These are phyloP conservation scores for Asterionellopsis glacialis DNA, from an alignment of 108 stramenopile genomes.

Conservation along the genomic window DNA sequence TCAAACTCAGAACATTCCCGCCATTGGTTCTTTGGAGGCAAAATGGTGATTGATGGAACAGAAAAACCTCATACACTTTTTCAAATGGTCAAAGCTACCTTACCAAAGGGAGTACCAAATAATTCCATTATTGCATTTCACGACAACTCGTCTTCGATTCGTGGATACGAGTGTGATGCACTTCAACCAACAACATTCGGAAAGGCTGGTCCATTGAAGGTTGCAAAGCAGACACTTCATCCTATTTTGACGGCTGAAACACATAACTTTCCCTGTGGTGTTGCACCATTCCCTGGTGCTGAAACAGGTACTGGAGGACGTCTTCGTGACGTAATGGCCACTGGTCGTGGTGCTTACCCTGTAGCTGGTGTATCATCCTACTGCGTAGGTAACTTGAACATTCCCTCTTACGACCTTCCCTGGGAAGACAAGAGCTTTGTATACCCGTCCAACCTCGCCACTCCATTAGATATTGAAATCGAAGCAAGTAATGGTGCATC, in stretches of 20 bases:
- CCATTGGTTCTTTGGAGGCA: constrained; percentile 99
- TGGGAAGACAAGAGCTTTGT: constrained; percentile 91
- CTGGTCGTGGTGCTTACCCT: constrained; percentile 92
- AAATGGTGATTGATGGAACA: constrained; percentile 96
- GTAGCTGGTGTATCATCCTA: constrained; percentile 93
- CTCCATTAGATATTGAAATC: constrained; percentile 90
- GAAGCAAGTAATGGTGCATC: constrained; percentile 96
- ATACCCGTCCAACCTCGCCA: constrained; percentile 87
- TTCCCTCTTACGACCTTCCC: constrained; percentile 91
- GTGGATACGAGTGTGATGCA: constrained; percentile 77
- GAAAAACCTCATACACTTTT: constrained; percentile 93
- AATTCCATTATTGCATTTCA: constrained; percentile 98
- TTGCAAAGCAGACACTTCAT: constrained; percentile 70
- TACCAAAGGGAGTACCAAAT: constrained; percentile 68
- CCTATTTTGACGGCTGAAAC: constrained; percentile 98
- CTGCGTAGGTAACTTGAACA: constrained; percentile 96
- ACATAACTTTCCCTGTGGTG: constrained; percentile 98
- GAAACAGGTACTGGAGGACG: constrained; percentile 99
- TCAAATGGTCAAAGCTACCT: constrained; percentile 96
- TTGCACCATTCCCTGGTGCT: constrained; percentile 98
- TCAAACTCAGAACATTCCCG: constrained; percentile 98
- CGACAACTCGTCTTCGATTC: constrained; percentile 95
- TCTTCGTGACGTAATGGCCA: constrained; percentile 97
- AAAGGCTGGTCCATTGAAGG: constrained; percentile 50
- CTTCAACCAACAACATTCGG: constrained; percentile 48